phyloP scores from a whole-genome alignment of 371 early-diverging fungal species.

The Fennellomyces sp. region DNA sequence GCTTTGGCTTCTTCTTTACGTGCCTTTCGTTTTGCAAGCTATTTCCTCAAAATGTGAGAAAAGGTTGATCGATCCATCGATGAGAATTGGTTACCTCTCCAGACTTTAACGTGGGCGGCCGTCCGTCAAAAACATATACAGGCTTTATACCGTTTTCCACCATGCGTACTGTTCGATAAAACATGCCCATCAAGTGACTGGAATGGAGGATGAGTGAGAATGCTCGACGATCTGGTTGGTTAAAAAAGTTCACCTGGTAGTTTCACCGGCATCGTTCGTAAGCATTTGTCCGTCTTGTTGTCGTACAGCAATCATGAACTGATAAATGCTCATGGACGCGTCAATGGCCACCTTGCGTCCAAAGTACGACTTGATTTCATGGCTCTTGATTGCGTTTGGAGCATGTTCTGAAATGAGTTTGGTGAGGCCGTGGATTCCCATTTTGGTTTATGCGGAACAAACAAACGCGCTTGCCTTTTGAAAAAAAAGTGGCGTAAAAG shows the following conservation, averaged over 20 bases:
- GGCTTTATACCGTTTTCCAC: conserved; percentile 98
- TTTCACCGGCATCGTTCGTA: conserved; percentile 89
- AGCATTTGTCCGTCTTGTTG: conserved; percentile 90
- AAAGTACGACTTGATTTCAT: conserved; percentile 90
- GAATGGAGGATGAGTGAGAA: neutral
- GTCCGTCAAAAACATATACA: conserved; percentile 99
- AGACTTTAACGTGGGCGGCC: conserved; percentile 95
- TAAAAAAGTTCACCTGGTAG: conserved; percentile 72
- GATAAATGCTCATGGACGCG: conserved; percentile 98
- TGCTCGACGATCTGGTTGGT: neutral
- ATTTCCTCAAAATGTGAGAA: conserved; percentile 1
- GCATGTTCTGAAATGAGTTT: conserved; percentile 96
- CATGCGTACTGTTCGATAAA: conserved; percentile 99
- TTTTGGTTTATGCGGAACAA: conserved; percentile 19
- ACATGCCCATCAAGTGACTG: conserved; percentile 98
- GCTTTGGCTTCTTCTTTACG: conserved; percentile 85
- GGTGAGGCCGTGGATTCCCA: conserved; percentile 95
- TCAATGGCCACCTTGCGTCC: conserved; percentile 99
- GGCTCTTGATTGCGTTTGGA: conserved; percentile 79
- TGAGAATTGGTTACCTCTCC: conserved; percentile 71
- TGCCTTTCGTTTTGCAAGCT: conserved; percentile 89
- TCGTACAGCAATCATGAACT: conserved; percentile 99
- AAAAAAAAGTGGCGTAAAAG: no score
- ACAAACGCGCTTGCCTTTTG: no score
- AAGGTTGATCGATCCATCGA: neutral